Base-by-base conservation (phyloP, 441 rosid species). In the Croton setiger region DNA sequence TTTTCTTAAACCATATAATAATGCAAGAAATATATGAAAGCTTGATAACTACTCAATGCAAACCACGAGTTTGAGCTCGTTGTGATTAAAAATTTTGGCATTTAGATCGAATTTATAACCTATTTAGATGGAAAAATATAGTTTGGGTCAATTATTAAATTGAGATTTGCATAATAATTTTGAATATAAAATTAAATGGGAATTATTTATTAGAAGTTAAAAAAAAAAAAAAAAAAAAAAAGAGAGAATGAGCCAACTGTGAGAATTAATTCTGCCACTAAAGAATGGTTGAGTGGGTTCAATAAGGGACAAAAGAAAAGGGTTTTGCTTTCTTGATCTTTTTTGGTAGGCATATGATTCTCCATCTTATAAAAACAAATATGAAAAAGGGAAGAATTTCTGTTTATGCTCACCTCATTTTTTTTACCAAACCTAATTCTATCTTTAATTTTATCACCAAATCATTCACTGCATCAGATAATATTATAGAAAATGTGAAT, bases 271-370 rank as follows among this genome's bases (percentile, higher is more conserved):
- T 68, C 55, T 31, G 17, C 63, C 15, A 21, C 27, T 60, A 69
- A 75, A 69, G 79, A 75, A 72, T 66, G 58, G 66, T 45, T 51
- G 31, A 18, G 33, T 41, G 27, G 48, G 18, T 67, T 61, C 8
- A 67, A 45, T 48, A 63, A n/a, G 8, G 36, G n/a, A n/a, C n/a
- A n/a, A n/a, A 27, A 27, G 5, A 51, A 65, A 58, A 56, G 52
- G n/a, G 1, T 15, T 17, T 43, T 49, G 49, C 48, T 76, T 69
- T 53, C 18, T n/a, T 36, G 4, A 33, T 51, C 7, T 51, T 35
- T 67, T 67, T 15, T 49, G 43, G 35, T 36, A 72, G 66, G 81
- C 35, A 80, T 75, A 59, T 3, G 81, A 80, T 80, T 75, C 84
- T 44, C 18, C 43, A 33, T 52, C 14, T 57, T 0, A 60, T 21